Conservation (phyloP, 2,329 filamentous ascomycete genomes). For the Scolecobasidium constrictum region DNA sequence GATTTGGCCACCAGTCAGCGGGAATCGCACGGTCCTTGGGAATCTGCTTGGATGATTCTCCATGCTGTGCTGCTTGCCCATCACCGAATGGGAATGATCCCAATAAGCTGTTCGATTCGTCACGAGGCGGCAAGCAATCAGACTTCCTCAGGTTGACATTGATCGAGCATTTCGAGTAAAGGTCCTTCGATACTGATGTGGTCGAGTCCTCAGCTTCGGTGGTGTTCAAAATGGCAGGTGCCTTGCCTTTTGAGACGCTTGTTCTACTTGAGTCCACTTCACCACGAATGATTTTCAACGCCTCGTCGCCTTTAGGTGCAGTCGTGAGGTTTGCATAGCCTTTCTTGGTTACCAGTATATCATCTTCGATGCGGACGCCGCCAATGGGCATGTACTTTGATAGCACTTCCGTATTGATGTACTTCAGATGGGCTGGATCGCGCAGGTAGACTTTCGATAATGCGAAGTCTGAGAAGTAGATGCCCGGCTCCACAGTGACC, state of each 20-base stretch:
- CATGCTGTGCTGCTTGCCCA: too few species aligned
- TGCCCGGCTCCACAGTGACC: constrained; percentile 45
- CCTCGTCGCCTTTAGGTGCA: constrained; percentile 56
- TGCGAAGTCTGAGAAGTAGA: constrained; percentile 85
- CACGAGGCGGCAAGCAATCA: too few species aligned
- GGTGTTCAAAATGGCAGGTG: too few species aligned
- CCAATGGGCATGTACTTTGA: constrained; percentile 75
- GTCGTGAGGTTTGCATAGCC: constrained; percentile 65
- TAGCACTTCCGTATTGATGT: constrained; percentile 63
- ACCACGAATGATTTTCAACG: constrained; percentile 44
- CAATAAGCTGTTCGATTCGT: too few species aligned
- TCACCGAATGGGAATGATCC: too few species aligned
- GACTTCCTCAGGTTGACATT: background rate
- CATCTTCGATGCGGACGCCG: constrained; percentile 62
- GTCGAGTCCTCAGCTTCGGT: background rate
- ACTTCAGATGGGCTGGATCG: constrained; percentile 60
- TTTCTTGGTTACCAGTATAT: constrained; percentile 58
- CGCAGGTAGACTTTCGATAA: constrained; percentile 64
- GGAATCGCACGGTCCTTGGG: too few species aligned
- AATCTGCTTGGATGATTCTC: too few species aligned
- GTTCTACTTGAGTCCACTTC: constrained; percentile 3
- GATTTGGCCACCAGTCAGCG: too few species aligned
- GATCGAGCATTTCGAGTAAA: background rate
- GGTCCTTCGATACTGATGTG: background rate
- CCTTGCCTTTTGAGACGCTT: too few species aligned